Evolutionary conservation across 177 flowering plant species (phyloP).

Genomic region (Vitis hybrid): DNA sequence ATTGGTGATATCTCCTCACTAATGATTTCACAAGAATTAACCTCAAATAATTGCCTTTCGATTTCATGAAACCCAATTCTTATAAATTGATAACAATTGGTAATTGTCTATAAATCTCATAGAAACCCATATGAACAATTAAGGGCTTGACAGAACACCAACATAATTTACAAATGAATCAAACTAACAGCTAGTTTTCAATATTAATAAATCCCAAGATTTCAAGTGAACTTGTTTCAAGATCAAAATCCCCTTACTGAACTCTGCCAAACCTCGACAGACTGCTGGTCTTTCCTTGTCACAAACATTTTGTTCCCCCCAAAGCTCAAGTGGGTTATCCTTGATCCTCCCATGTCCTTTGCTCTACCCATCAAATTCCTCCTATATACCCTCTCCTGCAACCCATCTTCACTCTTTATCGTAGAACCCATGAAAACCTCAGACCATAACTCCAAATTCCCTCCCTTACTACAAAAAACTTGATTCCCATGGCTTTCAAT

Average conservation of each 20-base stretch:
- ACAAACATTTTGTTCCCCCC: conserved; percentile 91
- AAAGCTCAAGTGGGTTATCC: conserved; percentile 62
- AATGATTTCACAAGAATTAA: too few species aligned
- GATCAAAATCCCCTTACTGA: conserved; percentile 32
- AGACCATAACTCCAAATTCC: conserved; percentile 81
- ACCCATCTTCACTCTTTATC: conserved; percentile 28
- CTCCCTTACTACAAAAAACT: conserved; percentile 71
- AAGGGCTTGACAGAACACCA: not conserved
- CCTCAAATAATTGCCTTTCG: too few species aligned
- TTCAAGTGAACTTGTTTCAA: not conserved
- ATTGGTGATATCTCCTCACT: too few species aligned
- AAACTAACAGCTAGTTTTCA: not conserved
- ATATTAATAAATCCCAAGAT: not conserved
- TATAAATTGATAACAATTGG: too few species aligned
- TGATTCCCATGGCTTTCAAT: conserved; percentile 71
- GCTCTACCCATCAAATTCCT: conserved; percentile 74
- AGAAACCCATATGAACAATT: not conserved
- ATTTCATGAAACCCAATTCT: too few species aligned
- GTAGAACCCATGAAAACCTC: conserved; percentile 56
- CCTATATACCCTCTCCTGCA: conserved; percentile 61
- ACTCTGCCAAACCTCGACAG: conserved; percentile 87
- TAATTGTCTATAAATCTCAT: too few species aligned
- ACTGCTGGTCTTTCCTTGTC: conserved; percentile 67
- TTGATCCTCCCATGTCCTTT: conserved; percentile 56
- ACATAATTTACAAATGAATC: not conserved